Base-by-base conservation (phyloP, 768 basidiomycete genomes). In the Trametopsis cervina region DNA sequence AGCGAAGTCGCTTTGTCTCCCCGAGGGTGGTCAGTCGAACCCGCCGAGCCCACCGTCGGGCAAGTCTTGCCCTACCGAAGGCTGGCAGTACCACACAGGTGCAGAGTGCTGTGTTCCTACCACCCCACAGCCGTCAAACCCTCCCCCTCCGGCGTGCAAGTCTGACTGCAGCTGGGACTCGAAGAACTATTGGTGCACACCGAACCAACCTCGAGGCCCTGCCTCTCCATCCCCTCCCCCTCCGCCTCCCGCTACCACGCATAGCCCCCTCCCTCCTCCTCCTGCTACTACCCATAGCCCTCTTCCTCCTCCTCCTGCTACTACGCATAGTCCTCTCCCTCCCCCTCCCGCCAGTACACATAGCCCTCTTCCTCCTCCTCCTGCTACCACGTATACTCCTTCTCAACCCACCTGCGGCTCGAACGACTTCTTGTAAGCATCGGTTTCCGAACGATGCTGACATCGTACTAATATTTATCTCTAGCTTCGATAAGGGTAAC, bases 11-110 rank as follows among this genome's bases (percentile, higher is more conserved):
- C 51, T 48, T 49, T 59, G 57, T 44, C 47, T 27, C 4, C 36
- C 43, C 17, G 42, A 39, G 1, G 39, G 39, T 11, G 69, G 71
- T 35, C 71, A 73, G 1, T 60, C 66, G 4, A 52, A 53, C 20
- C 60, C 66, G 4, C 66, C 70, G 4, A 42, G 62, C 15, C 74
- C 76, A 23, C 73, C 75, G 50, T 50, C 23, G 44, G 56, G 37
- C 5, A 39, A 10, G 18, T 23, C 20, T n/a, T 43, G 42, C 25
- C 42, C 42, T 5, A 47, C 46, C n/a, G 39, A 24, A n/a, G 46
- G 46, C n/a, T 47, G 46, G 46, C 18, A 37, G 12, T 50, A 18
- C 10, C 17, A 22, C 13, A 11, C n/a, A 11, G 41, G n/a, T 18
- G 24, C 18, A 18, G 25, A 11, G 10, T 39, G 23, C 17, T 44